Base-by-base conservation (phyloP, 2,329 filamentous ascomycete species). In the Aspergillus arachidicola region DNA sequence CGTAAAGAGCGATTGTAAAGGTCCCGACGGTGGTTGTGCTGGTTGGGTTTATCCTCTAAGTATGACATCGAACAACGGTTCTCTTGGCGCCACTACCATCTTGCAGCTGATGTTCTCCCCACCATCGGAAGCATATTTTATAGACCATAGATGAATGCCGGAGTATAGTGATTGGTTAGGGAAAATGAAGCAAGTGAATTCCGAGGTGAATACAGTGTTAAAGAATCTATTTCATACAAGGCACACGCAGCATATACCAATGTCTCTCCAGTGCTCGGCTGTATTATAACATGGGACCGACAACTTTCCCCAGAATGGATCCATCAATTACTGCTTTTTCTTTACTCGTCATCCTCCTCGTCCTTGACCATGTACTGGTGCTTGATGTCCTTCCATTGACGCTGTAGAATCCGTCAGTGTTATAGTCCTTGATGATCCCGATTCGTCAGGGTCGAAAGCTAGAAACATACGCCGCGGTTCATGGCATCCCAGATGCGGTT, bases 381-480 rank as follows among this genome's bases (percentile, higher is more conserved):
- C 84, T 96, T 94, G 85, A 99, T 97, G 80, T 99, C 95, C 87
- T 97, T 97, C 95, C 95, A 98, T 96, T 97, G 94, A 76, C 94
- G 93, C 94, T 98, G 76, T 72, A 63, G 12, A 19, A 60, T 32
- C 23, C 64, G 67, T 69, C 55, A 68, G 70, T 55, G 23, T 11
- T 38, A 23, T 36, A 34, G 16, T 55, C 21, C 21, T 36, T 16
- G 28, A 38, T 9, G 51, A 62, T 59, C 34, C 56, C 16, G 12
- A 23, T 45, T 32, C 56, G 55, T 30, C 30, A 41, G 36, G 21
- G 21, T 23, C 34, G 57, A 32, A 26, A 41, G 32, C 48, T 54
- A 58, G 58, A 41, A 45, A 89, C 92, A 76, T 92, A 97, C 94
- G 75, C 95, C 95, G 75, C 86, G 87, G 89, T 99, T 99, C 79